phyloP scores from a whole-genome alignment of 768 basidiomycete species.

The Suillus variegatus region DNA sequence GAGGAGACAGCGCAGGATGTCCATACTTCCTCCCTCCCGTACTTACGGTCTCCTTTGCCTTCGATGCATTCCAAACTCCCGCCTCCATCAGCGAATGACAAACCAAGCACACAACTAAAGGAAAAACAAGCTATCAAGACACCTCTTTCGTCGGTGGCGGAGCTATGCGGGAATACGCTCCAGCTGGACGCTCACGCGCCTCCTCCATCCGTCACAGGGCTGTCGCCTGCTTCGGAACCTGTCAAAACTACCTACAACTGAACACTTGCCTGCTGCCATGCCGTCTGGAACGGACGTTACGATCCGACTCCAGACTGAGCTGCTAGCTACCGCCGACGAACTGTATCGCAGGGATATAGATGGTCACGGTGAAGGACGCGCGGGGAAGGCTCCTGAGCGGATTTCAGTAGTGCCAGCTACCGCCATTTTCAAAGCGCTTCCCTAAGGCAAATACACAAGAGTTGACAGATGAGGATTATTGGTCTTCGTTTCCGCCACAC shows the following conservation, averaged over 20 bases:
- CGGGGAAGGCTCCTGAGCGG: conserved; percentile 26
- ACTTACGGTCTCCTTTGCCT: conserved; percentile 14
- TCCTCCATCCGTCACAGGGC: conserved; percentile 31
- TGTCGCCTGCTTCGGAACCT: conserved; percentile 51
- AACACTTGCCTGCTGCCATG: conserved; percentile 36
- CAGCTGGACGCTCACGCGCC: conserved; percentile 24
- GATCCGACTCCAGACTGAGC: conserved; percentile 54
- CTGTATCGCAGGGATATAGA: conserved; percentile 49
- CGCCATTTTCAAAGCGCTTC: conserved; percentile 16
- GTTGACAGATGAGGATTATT: conserved; percentile 61
- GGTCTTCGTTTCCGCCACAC: conserved; percentile 68
- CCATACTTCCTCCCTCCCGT: conserved; percentile 9
- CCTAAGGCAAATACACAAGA: conserved; percentile 23
- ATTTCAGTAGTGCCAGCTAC: conserved; percentile 18
- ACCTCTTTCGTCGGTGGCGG: conserved; percentile 14
- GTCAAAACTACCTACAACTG: conserved; percentile 49
- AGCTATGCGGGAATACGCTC: conserved; percentile 25
- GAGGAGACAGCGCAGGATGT: conserved; percentile 26
- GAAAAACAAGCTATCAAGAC: conserved; percentile 33
- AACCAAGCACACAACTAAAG: conserved; percentile 51
- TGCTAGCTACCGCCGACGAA: conserved; percentile 62
- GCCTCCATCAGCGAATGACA: conserved; percentile 20
- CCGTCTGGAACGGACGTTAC: conserved; percentile 33
- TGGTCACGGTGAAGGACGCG: conserved; percentile 21
- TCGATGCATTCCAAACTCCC: conserved; percentile 12